Conservation (phyloP, 768 basidiomycete species). For the Coprinopsis sp. region DNA sequence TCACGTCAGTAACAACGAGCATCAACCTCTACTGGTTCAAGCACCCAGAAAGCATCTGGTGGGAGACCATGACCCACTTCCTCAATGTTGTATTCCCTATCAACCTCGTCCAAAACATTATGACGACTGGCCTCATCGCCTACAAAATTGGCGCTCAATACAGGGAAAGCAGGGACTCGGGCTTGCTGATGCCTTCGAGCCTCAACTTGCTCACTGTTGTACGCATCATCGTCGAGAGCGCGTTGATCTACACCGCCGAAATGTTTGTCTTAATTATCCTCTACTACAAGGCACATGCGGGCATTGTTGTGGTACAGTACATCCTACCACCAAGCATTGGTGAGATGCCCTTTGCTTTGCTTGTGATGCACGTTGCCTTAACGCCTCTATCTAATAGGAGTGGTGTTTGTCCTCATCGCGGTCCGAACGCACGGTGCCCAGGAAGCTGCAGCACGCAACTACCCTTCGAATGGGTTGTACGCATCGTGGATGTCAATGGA, state of each 20-base stretch:
- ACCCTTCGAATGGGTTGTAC: conserved; percentile 5
- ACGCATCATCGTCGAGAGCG: conserved; percentile 29
- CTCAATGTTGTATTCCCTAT: conserved; percentile 24
- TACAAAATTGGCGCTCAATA: conserved; percentile 24
- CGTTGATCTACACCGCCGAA: conserved; percentile 26
- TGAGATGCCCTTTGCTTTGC: conserved; percentile 8
- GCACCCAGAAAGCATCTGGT: conserved; percentile 11
- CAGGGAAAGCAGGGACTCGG: conserved; percentile 16
- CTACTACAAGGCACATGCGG: conserved; percentile 19
- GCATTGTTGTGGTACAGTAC: conserved; percentile 23
- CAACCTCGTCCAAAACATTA: conserved; percentile 23
- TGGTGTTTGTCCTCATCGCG: conserved; percentile 28
- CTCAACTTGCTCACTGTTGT: conserved; percentile 18
- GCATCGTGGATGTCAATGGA: conserved; percentile 6
- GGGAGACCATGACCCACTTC: conserved; percentile 8
- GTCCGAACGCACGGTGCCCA: conserved; percentile 23
- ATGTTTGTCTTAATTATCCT: conserved; percentile 25
- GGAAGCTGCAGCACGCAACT: conserved; percentile 9
- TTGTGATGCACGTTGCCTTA: background rate
- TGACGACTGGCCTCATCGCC: conserved; percentile 25
- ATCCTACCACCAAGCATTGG: conserved; percentile 27
- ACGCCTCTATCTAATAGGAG: conserved; percentile 15
- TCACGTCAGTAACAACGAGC: conserved; percentile 7
- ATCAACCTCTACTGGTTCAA: conserved; percentile 23
- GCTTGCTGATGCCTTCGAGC: conserved; percentile 12